Base-by-base conservation (phyloP, 768 basidiomycete species). In the Mycena amicta region DNA sequence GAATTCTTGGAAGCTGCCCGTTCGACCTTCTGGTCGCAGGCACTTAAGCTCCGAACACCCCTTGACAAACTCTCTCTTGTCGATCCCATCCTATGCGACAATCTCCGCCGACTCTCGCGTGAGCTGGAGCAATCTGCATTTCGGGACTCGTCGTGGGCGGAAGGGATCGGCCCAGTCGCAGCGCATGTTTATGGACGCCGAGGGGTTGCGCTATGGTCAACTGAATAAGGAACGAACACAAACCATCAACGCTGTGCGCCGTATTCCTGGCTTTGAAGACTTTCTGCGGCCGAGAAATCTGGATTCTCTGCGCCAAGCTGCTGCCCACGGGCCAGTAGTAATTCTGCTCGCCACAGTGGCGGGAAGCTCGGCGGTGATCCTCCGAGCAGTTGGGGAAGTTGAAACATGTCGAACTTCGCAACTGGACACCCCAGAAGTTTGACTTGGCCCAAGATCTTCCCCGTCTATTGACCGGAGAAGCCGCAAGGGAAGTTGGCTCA, bases 191-290 rank as follows among this genome's bases (percentile, higher is more conserved):
- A 30, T 65, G 11, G 60, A 72, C 18, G 61, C 62, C 6, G 62
- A 65, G 39, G 60, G 51, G 13, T 46, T 27, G 13, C 46, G 33
- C 2, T 68, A 64, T 29, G 20, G 62, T 12, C 23, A 55, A 26
- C 63, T 70, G 3, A 66, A 66, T 22, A 39, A 61, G 22, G 57
- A 66, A 28, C 65, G 66, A 60, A 61, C 68, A 8, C 27, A 52
- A 25, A 51, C 67, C 4, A 55, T 68, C 1, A 26, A 39, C 22
- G 41, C 40, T n/a, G 54, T 68, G 22, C 41, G 60, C 25, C 29
- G 15, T 16, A 40, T 67, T 11, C 41, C 64, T 2, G 66, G 58
- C 1, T 70, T 70, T 56, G 53, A 62, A 31, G 55, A 60, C 46
- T 71, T 71, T 43, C 50, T 71, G 5, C 54, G 31, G 11, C 67